Percentiles rank a stretch among this genome's conserved stretches.
Evolutionary conservation across 352 stramenopile species (phyloP).

Genomic region (Phytopythium vexans): DNA sequence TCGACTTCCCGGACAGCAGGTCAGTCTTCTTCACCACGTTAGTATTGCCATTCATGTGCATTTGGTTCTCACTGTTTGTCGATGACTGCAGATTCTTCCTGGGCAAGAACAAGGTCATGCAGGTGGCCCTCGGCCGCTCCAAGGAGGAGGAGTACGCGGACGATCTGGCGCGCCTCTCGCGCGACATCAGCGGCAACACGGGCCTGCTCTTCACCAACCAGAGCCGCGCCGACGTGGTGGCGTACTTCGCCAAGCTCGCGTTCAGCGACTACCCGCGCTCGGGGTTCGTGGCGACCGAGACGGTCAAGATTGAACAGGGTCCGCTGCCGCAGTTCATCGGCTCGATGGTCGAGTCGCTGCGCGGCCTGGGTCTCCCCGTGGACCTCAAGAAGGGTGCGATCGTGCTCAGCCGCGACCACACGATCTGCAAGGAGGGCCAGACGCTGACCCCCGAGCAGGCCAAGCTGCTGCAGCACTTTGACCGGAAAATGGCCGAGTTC

Average conservation of each 20-base stretch:
- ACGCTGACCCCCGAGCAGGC: slow-evolving; percentile 94
- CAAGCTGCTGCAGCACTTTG: slow-evolving; percentile 93
- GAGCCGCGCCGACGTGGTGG: slow-evolving; percentile 78
- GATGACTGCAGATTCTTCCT: slow-evolving; percentile 93
- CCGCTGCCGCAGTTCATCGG: slow-evolving; percentile 93
- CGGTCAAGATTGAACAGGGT: slow-evolving; percentile 86
- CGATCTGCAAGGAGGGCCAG: slow-evolving; percentile 94
- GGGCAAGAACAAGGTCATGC: slow-evolving; percentile 99
- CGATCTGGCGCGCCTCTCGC: slow-evolving; percentile 90
- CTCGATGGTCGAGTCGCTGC: slow-evolving; percentile 96
- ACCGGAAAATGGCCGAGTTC: slow-evolving; percentile 87
- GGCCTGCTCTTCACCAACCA: slow-evolving; percentile 96
- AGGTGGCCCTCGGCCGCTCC: slow-evolving; percentile 93
- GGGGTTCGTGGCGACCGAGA: slow-evolving; percentile 89
- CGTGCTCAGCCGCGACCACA: slow-evolving; percentile 89
- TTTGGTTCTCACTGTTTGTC: slow-evolving; percentile 1
- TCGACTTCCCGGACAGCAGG: slow-evolving; percentile 94
- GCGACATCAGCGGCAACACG: slow-evolving; percentile 91
- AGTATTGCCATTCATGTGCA: slow-evolving; percentile 1
- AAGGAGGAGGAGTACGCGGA: slow-evolving; percentile 97
- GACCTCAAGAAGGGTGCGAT: slow-evolving; percentile 96
- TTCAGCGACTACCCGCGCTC: slow-evolving; percentile 94
- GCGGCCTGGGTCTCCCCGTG: slow-evolving; percentile 93
- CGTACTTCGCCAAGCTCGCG: slow-evolving; percentile 91
- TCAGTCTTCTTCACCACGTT: slow-evolving; percentile 15